phyloP scores from a whole-genome alignment of 2,329 filamentous ascomycete species.

The Ophidiomyces ophidiicola region DNA sequence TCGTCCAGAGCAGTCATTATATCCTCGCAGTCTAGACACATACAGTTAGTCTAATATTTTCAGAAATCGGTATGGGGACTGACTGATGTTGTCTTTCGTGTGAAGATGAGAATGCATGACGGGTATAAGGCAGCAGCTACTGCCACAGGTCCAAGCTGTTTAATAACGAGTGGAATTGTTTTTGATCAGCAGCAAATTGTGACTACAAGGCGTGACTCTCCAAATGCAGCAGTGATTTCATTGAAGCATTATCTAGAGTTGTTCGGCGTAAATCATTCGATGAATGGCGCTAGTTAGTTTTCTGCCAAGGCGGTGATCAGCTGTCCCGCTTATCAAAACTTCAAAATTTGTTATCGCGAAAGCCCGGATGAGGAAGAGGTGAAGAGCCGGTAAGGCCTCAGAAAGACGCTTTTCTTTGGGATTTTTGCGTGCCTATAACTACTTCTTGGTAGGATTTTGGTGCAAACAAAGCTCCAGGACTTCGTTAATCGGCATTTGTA shows the following conservation, averaged over 20 bases:
- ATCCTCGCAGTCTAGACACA: conserved; percentile 67
- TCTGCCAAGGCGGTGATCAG: conserved; percentile 10
- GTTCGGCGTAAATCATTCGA: too few relatives aligned
- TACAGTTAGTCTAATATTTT: neutral
- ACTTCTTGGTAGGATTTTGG: too few relatives aligned
- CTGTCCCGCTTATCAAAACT: conserved; percentile 11
- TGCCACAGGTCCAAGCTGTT: too few relatives aligned
- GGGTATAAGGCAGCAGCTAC: conserved; percentile 11
- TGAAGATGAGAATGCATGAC: conserved; percentile 96
- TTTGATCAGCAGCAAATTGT: too few relatives aligned
- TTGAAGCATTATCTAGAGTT: too few relatives aligned
- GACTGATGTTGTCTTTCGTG: conserved; percentile 82
- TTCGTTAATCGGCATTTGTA: neutral
- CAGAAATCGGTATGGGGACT: conserved; percentile 16
- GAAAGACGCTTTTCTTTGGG: too few relatives aligned
- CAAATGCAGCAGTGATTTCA: too few relatives aligned
- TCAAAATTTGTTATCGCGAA: conserved; percentile 10
- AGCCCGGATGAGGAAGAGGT: neutral
- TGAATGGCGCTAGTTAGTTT: too few relatives aligned
- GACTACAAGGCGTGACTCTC: too few relatives aligned
- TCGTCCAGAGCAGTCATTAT: conserved; percentile 89
- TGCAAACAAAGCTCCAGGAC: too few relatives aligned
- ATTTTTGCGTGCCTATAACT: too few relatives aligned
- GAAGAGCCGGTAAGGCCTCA: neutral
- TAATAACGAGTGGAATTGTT: too few relatives aligned